Evolutionary conservation across 1,284 basidiomycete species (phyloP).

Genomic region (Grifola frondosa): DNA sequence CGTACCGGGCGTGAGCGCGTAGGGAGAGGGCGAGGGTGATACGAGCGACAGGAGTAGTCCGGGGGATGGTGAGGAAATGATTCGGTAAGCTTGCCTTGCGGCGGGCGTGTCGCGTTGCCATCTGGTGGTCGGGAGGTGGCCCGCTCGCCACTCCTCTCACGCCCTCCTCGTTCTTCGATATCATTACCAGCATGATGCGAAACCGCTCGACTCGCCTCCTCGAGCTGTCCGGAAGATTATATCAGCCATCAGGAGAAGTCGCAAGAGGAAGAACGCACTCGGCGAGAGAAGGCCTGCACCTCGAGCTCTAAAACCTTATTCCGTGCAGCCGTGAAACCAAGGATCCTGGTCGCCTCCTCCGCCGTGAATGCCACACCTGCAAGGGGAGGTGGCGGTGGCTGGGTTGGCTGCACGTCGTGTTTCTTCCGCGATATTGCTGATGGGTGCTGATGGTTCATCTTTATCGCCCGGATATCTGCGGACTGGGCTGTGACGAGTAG

Average conservation of each 20-base stretch:
- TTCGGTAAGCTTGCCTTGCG: too few species aligned
- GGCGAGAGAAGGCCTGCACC: slow-evolving; percentile 39
- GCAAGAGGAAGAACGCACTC: slow-evolving; percentile 33
- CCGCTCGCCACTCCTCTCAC: too few species aligned
- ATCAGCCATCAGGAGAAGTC: neutral
- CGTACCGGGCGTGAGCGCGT: slow-evolving; percentile 2
- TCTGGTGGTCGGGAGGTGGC: too few species aligned
- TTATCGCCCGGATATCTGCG: neutral
- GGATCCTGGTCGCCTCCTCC: slow-evolving; percentile 41
- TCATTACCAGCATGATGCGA: too few species aligned
- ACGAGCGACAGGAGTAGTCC: slow-evolving; percentile 4
- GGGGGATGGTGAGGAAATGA: too few species aligned
- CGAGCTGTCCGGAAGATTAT: slow-evolving; percentile 3
- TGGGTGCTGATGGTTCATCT: too few species aligned
- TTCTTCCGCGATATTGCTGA: too few species aligned
- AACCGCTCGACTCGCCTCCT: slow-evolving; percentile 2
- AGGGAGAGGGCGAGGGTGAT: slow-evolving; percentile 8
- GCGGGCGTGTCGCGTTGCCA: too few species aligned
- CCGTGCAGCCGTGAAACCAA: slow-evolving; percentile 38
- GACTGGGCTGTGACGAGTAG: too few species aligned
- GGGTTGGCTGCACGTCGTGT: neutral
- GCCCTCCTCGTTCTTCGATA: too few species aligned
- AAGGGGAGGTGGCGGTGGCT: neutral
- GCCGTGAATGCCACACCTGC: slow-evolving; percentile 19
- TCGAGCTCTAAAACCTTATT: slow-evolving; percentile 49